Evolutionary conservation across 371 early-diverging fungal genomes (phyloP).

Genomic region (Apophysomyces variabilis): DNA sequence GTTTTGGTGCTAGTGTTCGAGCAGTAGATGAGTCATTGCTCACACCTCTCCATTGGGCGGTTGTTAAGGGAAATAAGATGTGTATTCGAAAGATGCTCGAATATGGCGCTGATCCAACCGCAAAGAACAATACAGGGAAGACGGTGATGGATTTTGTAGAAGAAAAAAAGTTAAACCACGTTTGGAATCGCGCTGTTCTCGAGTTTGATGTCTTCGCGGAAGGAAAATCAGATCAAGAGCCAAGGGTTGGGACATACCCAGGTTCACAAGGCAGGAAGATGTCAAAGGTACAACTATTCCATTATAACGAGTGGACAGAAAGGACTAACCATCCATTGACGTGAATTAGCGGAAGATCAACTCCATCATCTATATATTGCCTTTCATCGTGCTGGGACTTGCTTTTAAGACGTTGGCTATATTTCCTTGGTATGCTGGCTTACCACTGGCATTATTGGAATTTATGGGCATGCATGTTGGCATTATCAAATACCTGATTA

Average conservation of each 20-base stretch:
- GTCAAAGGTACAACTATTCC: conserved; percentile 37
- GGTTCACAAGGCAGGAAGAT: conserved; percentile 39
- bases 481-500: conserved; percentile 65
- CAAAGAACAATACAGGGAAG: conserved; percentile 45
- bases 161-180: conserved; percentile 40
- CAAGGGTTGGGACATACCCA: conserved; percentile 37
- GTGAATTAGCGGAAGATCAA: conserved; percentile 56
- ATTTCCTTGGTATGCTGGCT: conserved; percentile 80
- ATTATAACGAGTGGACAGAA: conserved; percentile 9
- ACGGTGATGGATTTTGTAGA: conserved; percentile 56
- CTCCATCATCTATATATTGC: conserved; percentile 70
- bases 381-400: conserved; percentile 69
- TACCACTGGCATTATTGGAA: conserved; percentile 63
- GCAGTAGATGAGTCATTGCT: conserved; percentile 74
- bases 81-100: conserved; percentile 58
- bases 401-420: conserved; percentile 58
- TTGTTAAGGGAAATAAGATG: conserved; percentile 50
- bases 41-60: conserved; percentile 86
- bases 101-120: conserved; percentile 56
- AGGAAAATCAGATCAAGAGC: conserved; percentile 32
- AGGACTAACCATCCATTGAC: not conserved
- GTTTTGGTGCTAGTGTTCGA: conserved; percentile 70
- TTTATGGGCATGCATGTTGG: conserved; percentile 65
- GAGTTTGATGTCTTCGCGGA: conserved; percentile 53
- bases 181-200: conserved; percentile 52